Evolutionary conservation across 805 yeast genomes (phyloP), one percentile per base, ranked within the genome.

Genomic region (Candida anglica): DNA sequence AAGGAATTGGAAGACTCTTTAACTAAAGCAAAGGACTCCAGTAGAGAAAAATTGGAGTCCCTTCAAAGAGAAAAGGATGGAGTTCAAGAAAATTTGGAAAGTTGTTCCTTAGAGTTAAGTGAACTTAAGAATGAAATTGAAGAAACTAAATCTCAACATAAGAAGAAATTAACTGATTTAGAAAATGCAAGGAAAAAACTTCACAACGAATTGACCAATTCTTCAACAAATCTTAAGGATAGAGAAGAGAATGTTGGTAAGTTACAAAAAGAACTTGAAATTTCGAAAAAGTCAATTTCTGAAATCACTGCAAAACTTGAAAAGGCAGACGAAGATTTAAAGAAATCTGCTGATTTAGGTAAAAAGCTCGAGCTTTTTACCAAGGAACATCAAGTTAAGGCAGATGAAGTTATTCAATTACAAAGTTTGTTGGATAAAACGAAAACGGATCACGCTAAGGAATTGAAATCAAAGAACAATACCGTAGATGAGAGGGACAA

Each of bases 1-100:
- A 55, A 60, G 11, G 44, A 40, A 6, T 46, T 77, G 11, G 81
- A 77, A 39, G 63, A 53, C 5, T 46, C 53, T 4, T 22, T 56
- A 4, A 6, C 36, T 3, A 27, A 36, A 1, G 32, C 47, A 2
- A 48, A 50, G 24, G 33, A 31, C 8, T 37, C 31, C 4, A 47
- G 41, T 36, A 40, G 43, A 11, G 14, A 22, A 6, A 41, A 43
- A 27, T 4, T 38, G 8, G 17, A 5, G 3, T 27, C 6, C 27
- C 20, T n/a, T 28, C 34, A 8, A 24, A 27, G 4, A 21, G 23
- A 15, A 45, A 44, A 19, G 37, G 40, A 31, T 14, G n/a, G 11
- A 8, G 19, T 32, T 5, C 29, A 25, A 14, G 23, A 22, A 13
- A 3, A 11, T 3, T 13, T 22, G 6, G 29, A 24, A 15, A 13